These are phyloP conservation scores for Nakazawaea sp. DNA, from an alignment of 805 yeast genomes.

Conservation along the genomic window DNA sequence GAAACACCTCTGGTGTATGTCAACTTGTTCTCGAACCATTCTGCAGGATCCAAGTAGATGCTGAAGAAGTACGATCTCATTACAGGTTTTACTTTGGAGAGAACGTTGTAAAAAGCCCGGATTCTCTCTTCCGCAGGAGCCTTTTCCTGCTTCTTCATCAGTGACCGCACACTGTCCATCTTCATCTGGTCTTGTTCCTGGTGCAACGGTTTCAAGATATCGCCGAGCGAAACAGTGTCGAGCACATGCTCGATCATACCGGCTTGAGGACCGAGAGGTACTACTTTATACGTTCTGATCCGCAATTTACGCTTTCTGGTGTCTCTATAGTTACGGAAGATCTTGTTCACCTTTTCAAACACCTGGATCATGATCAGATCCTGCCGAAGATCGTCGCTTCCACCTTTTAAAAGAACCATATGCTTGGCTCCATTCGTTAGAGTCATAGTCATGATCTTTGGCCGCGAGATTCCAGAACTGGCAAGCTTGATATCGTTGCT, in stretches of 20 bases:
- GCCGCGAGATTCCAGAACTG: constrained; percentile 77
- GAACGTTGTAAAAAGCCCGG: constrained; percentile 39
- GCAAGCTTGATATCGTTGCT: constrained; percentile 52
- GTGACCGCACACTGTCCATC: constrained; percentile 51
- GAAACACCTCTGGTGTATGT: constrained; percentile 76
- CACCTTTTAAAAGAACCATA: constrained; percentile 68
- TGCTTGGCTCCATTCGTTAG: constrained; percentile 54
- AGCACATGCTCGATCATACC: constrained; percentile 90
- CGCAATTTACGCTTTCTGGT: constrained; percentile 51
- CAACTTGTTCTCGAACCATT: constrained; percentile 66
- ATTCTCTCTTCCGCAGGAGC: constrained; percentile 36
- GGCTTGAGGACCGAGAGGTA: constrained; percentile 80
- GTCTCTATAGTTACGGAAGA: constrained; percentile 48
- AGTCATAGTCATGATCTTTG: constrained; percentile 60
- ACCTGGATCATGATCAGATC: constrained; percentile 98
- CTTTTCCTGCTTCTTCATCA: constrained; percentile 54
- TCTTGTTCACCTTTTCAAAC: constrained; percentile 73
- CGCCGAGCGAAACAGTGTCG: constrained; percentile 65
- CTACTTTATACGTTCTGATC: constrained; percentile 80
- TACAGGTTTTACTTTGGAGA: constrained; percentile 52
- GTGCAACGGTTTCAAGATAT: constrained; percentile 63
- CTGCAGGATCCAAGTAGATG: constrained; percentile 56
- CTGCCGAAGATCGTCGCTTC: constrained; percentile 88
- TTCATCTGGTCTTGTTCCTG: constrained; percentile 35
- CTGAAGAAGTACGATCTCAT: constrained; percentile 66